A percentile compares a stretch with the other conserved stretches of the same genome.
Evolutionary conservation across 2,329 filamentous ascomycete genomes (phyloP).

Genomic region (Xylariaceae sp.): DNA sequence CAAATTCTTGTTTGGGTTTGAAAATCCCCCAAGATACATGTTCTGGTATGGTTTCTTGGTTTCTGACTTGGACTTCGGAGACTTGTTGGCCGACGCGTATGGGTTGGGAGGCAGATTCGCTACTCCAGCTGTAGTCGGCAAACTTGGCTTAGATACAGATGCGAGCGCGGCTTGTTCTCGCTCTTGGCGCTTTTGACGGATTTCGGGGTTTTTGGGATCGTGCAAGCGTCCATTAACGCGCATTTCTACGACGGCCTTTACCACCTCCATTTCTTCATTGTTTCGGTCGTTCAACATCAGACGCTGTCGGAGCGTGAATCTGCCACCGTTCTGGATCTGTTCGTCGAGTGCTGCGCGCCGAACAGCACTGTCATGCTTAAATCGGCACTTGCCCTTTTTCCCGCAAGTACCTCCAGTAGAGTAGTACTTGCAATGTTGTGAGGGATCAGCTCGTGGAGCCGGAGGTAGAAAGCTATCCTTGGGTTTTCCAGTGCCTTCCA

Average conservation of each 20-base stretch:
- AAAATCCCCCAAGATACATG: constrained; percentile 2
- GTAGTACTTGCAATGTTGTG: constrained; percentile 67
- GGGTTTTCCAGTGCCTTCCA: constrained; percentile 46
- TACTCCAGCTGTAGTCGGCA: constrained; percentile 22
- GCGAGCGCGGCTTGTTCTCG: constrained; percentile 15
- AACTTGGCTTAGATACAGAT: constrained; percentile 19
- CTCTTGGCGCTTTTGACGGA: constrained; percentile 26
- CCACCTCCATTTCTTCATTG: constrained; percentile 61
- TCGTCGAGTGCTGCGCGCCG: constrained; percentile 60
- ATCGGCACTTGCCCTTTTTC: constrained; percentile 72
- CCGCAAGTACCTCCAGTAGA: constrained; percentile 65
- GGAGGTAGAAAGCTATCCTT: constrained; percentile 34
- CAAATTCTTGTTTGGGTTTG: constrained; percentile 26
- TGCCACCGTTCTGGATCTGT: constrained; percentile 60
- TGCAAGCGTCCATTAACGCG: constrained; percentile 54
- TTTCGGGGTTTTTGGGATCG: constrained; percentile 26
- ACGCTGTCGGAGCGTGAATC: constrained; percentile 62
- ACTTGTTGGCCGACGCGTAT: constrained; percentile 26
- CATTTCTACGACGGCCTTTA: constrained; percentile 63
- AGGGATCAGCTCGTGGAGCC: constrained; percentile 51
- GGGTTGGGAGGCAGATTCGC: constrained; percentile 28
- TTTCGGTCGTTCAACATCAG: constrained; percentile 64
- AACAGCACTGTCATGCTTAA: constrained; percentile 62
- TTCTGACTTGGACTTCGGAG: constrained; percentile 34
- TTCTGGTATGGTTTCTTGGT: constrained; percentile 31